phyloP scores from a whole-genome alignment of 495 filamentous ascomycete species.

The Thermochaetoides thermophila region DNA sequence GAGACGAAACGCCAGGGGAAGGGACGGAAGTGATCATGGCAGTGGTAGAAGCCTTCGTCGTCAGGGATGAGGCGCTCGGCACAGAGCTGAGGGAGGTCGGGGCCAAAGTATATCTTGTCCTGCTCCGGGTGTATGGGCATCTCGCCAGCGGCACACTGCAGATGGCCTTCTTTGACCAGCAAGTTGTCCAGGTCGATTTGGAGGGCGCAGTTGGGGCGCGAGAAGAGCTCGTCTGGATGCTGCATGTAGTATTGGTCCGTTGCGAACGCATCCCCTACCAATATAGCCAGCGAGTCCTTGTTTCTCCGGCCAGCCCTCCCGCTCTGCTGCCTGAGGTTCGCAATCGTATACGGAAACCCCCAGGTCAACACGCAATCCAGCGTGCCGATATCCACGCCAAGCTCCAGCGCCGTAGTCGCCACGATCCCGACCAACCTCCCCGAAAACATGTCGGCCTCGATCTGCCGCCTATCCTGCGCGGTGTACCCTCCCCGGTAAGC shows the following conservation, averaged over 20 bases:
- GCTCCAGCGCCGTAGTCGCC: constrained; percentile 81
- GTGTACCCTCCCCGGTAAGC: constrained; percentile 94
- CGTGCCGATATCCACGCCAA: constrained; percentile 91
- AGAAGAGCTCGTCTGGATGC: constrained; percentile 94
- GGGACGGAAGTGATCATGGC: constrained; percentile 76
- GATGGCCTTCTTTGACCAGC: constrained; percentile 79
- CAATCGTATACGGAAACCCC: constrained; percentile 89
- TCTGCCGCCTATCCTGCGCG: constrained; percentile 75
- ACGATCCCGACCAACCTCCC: constrained; percentile 87
- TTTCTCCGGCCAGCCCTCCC: constrained; percentile 86
- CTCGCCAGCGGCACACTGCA: constrained; percentile 92
- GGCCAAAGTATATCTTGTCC: constrained; percentile 68
- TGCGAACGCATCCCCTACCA: constrained; percentile 84
- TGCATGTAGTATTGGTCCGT: constrained; percentile 95
- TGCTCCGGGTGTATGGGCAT: constrained; percentile 72
- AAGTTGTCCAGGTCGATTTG: constrained; percentile 85
- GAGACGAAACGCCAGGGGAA: constrained; percentile 68
- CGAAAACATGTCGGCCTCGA: constrained; percentile 95
- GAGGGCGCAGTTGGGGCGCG: constrained; percentile 72
- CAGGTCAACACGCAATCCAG: constrained; percentile 89
- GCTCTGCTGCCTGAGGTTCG: constrained; percentile 88
- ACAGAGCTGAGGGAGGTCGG: constrained; percentile 56
- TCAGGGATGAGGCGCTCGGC: constrained; percentile 62
- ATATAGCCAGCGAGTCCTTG: constrained; percentile 80
- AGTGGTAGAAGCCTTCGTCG: constrained; percentile 71